Evolutionary conservation across 805 yeast species (phyloP), one percentile per base, ranked within the genome.

Genomic region (Pichia cabralensis): DNA sequence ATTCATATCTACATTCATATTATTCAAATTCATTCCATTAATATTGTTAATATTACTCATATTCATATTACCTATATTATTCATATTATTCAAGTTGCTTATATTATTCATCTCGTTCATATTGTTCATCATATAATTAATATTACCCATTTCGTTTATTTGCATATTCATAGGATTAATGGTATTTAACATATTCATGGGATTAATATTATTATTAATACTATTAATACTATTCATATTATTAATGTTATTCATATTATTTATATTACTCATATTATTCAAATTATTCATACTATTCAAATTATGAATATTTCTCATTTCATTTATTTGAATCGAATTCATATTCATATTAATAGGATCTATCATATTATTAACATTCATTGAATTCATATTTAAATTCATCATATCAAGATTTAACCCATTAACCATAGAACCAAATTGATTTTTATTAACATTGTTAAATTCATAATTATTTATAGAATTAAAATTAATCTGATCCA

Each of bases 1-100:
- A 13, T 22, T 33, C 32, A 33, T 12, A 27, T 25, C 28, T 26
- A 33, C 22, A 17, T 33, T 28, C 17, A 33, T 23, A 32, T 19
- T 26, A 29, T 19, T 23, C 31, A 26, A 5, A 19, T n/a, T 26
- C 19, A 34, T 28, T 20, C n/a, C 16, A n/a, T 12, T 36, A 26
- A 29, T 29, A 14, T 21, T 13, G 18, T 12, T 27, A 22, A 33
- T 33, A 28, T 27, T 21, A 9, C 17, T n/a, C 27, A 22, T 33
- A 18, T 30, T 15, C 32, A 28, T 28, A 14, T 19, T 11, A 20
- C 19, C 23, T 15, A 33, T 28, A 23, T 19, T 28, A 13, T 33
- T 29, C 21, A 34, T 22, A 21, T 28, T 28, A 22, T 31, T 31
- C 4, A 34, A 12, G 14, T 17, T 28, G 8, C 19, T 26, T 10